Evolutionary conservation across 2,329 filamentous ascomycete genomes (phyloP).

Genomic region (Exserohilum rostratum): DNA sequence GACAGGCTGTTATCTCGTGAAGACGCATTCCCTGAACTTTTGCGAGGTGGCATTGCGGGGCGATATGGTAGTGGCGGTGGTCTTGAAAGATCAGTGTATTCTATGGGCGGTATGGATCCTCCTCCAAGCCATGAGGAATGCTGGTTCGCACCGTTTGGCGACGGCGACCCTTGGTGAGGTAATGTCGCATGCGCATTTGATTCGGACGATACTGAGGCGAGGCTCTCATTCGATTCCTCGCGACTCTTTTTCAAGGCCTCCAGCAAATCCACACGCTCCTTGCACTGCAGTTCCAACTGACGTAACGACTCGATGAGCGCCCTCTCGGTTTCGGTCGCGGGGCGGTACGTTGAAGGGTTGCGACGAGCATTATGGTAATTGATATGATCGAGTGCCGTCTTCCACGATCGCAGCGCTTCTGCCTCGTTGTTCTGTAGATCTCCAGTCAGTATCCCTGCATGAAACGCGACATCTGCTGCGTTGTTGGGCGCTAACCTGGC

Average conservation of each 20-base stretch:
- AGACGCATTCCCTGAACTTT: constrained; percentile 51
- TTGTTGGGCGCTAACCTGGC: constrained; percentile 66
- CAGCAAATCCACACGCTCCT: constrained; percentile 87
- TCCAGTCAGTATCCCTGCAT: constrained; percentile 2
- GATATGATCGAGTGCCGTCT: constrained; percentile 84
- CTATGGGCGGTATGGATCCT: constrained; percentile 80
- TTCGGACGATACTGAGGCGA: constrained; percentile 22
- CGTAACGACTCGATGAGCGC: constrained; percentile 80
- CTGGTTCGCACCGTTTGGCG: constrained; percentile 17
- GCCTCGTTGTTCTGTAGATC: constrained; percentile 78
- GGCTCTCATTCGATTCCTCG: constrained; percentile 56
- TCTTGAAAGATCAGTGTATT: constrained; percentile 80
- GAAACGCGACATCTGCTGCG: neutral
- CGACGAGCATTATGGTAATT: constrained; percentile 82
- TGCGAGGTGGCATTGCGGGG: constrained; percentile 54
- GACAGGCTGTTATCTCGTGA: constrained; percentile 30
- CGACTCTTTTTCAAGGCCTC: constrained; percentile 76
- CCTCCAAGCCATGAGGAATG: constrained; percentile 70
- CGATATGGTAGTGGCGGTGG: constrained; percentile 66
- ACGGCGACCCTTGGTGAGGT: constrained; percentile 22
- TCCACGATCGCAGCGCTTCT: constrained; percentile 92
- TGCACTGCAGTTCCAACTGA: constrained; percentile 87
- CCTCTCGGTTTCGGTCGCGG: constrained; percentile 81
- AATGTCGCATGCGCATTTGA: constrained; percentile 33
- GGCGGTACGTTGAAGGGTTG: constrained; percentile 70